Base-by-base conservation (phyloP, 2,329 filamentous ascomycete genomes). In the Stachybotrys elegans region DNA sequence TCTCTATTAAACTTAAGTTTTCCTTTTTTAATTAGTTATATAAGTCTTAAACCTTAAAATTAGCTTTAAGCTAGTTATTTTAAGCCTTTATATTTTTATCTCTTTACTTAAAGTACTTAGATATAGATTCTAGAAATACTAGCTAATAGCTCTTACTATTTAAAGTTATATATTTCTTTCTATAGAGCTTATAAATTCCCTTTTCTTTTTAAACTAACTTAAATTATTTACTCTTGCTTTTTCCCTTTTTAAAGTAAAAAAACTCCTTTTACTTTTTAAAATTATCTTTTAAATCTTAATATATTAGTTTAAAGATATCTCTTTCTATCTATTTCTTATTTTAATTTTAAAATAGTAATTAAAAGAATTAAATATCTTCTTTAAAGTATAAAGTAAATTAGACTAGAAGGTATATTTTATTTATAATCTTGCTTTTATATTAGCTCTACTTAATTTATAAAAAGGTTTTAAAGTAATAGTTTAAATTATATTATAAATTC, bases 221-320 rank as follows among this genome's bases (percentile, higher is more conserved):
- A n/a, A n/a, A n/a, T n/a, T n/a, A n/a, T n/a, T n/a, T n/a, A n/a
- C n/a, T n/a, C n/a, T n/a, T n/a, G n/a, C n/a, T n/a, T n/a, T n/a
- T n/a, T n/a, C n/a, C n/a, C n/a, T n/a, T n/a, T n/a, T n/a, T n/a
- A n/a, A n/a, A n/a, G n/a, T n/a, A n/a, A n/a, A n/a, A n/a, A n/a
- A n/a, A n/a, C n/a, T n/a, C n/a, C n/a, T n/a, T n/a, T n/a, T n/a
- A n/a, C n/a, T 19, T 38, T 42, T 31, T 42, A 42, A 17, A 31
- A 31, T 42, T 22, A 42, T 14, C 5, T 40, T 6, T 42, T 42
- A 31, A 31, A 31, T 17, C 11, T 31, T 42, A 42, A 20, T 31
- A 31, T 14, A 31, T 31, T 31, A 27, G 11, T 27, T 25, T 43
- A 38, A 23, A 37, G 16, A 22, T 36, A 9, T 22, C n/a, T 23